Base-by-base conservation (phyloP, 768 basidiomycete species). In the Agrocybe chaxingu region DNA sequence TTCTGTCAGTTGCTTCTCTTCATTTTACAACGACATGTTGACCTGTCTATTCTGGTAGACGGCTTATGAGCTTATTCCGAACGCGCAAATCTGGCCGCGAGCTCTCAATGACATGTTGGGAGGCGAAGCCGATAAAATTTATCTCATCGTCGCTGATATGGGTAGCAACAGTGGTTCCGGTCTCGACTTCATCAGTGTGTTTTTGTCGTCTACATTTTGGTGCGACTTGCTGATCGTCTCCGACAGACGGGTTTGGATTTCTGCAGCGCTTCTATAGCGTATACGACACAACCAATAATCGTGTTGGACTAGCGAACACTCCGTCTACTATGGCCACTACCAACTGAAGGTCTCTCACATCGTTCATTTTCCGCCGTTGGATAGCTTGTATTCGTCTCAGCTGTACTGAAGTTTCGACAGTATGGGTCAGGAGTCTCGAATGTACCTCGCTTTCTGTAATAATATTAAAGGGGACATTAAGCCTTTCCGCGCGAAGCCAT, bases 11-110 rank as follows among this genome's bases (percentile, higher is more conserved):
- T 18, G 16, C 19, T 51, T 41, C 39, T 12, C 42, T 35, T 37
- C 19, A 4, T 8, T 32, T 3, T 32, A 24, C 3, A 16, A 11
- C 13, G 3, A 4, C 3, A 1, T 6, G 33, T 19, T 16, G 31
- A 45, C 19, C 36, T 46, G 30, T 13, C 18, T 43, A 18, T 6
- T 50, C 10, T 32, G 51, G 24, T 49, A 79, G 73, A 65, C 69
- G 24, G 74, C 71, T 7, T 81, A 72, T 53, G 77, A 80, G 59
- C 59, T 85, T 47, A 80, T 78, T 1, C 57, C 77, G 4, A 81
- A 84, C 51, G 82, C 82, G 0, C 84, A 87, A 68, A 79, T 82
- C 51, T 85, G 84, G 81, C 83, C 82, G 1, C 76, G 80, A 32
- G 57, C 68, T 1, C 66, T 78, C 54, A 84, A 86, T 65, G 62